Evolutionary conservation across 2,329 filamentous ascomycete species (phyloP).

Genomic region (Thelonectria olida): DNA sequence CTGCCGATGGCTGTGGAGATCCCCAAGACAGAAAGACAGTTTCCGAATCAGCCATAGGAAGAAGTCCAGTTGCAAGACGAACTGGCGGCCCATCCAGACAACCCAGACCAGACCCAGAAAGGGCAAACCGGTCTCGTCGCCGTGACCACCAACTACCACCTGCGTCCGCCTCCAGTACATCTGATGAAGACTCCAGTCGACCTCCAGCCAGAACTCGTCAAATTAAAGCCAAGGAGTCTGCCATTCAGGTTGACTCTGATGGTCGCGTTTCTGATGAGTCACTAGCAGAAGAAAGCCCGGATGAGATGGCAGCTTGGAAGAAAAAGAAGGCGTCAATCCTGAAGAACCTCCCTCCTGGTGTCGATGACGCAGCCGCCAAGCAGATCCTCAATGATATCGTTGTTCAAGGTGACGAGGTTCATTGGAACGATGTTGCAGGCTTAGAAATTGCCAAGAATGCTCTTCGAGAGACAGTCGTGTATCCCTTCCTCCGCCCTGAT

Average conservation of each 20-base stretch:
- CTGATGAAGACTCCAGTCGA: constrained; percentile 35
- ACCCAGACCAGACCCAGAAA: constrained; percentile 25
- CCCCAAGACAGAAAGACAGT: constrained; percentile 27
- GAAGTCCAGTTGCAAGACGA: constrained; percentile 28
- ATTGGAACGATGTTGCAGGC: constrained; percentile 93
- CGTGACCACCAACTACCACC: constrained; percentile 31
- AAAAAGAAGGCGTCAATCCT: constrained; percentile 71
- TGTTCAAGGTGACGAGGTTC: constrained; percentile 91
- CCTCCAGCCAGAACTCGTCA: constrained; percentile 36
- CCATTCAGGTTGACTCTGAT: constrained; percentile 55
- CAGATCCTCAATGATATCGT: constrained; percentile 98
- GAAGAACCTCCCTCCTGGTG: constrained; percentile 80
- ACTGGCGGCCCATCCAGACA: constrained; percentile 22
- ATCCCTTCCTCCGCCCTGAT: constrained; percentile 94
- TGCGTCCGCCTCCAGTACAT: constrained; percentile 39
- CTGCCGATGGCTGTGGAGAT: constrained; percentile 35
- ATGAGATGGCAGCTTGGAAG: constrained; percentile 65
- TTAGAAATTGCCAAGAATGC: constrained; percentile 90
- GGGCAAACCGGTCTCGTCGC: constrained; percentile 29
- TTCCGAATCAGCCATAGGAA: constrained; percentile 26
- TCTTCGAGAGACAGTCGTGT: constrained; percentile 94
- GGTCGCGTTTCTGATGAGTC: constrained; percentile 57
- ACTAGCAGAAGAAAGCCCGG: constrained; percentile 49
- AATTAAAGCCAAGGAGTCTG: constrained; percentile 44
- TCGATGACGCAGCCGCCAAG: constrained; percentile 84